Percentiles rank a stretch among this genome's conserved stretches.
Evolutionary conservation across 2,329 filamentous ascomycete species (phyloP).

Genomic region (Ampelomyces quisqualis): DNA sequence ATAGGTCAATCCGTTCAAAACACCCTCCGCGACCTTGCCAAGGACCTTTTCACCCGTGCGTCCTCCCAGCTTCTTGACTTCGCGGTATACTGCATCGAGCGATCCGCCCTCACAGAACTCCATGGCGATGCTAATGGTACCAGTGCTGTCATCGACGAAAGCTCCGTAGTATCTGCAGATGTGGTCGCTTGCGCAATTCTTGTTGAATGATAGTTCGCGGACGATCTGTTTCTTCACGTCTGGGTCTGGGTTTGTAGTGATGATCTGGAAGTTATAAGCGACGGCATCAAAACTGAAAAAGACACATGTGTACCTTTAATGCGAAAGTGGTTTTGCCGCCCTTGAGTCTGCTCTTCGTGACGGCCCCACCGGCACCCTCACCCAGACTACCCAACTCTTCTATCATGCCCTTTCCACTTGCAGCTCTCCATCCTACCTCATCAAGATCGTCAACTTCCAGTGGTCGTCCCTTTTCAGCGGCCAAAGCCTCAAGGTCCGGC

Average conservation of each 20-base stretch:
- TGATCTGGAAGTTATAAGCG: constrained; percentile 61
- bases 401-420: constrained; percentile 84
- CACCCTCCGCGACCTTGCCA: constrained; percentile 93
- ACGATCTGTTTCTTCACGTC: constrained; percentile 99
- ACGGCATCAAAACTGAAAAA: background rate
- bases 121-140: constrained; percentile 98
- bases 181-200: constrained; percentile 90
- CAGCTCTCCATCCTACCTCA: constrained; percentile 92
- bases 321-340: constrained; percentile 94
- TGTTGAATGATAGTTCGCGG: constrained; percentile 95
- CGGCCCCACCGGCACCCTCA: constrained; percentile 92
- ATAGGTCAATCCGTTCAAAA: constrained; percentile 90
- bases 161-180: constrained; percentile 98
- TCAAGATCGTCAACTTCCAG: constrained; percentile 93
- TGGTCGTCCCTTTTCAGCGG: constrained; percentile 76
- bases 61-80: constrained; percentile 92
- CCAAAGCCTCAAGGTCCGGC: constrained; percentile 76
- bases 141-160: constrained; percentile 92
- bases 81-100: constrained; percentile 93
- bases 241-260: constrained; percentile 95
- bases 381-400: constrained; percentile 85
- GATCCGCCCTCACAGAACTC: constrained; percentile 98
- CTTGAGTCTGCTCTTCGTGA: constrained; percentile 85
- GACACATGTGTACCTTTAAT: constrained; percentile 67
- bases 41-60: constrained; percentile 96